phyloP scores from a whole-genome alignment of 345 rosid species.

The Aurinia saxatilis region DNA sequence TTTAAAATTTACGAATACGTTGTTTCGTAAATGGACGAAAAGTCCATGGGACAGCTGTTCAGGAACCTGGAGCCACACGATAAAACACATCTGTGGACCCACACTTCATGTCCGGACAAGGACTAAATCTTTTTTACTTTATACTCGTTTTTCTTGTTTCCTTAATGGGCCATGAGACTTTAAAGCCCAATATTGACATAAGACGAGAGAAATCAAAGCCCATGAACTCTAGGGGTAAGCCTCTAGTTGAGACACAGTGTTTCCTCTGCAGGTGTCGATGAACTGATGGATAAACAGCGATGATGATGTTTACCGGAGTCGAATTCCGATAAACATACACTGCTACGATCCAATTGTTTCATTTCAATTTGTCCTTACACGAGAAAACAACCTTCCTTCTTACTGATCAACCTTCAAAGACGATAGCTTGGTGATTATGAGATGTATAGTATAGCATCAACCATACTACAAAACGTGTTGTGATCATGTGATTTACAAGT shows the following conservation, averaged over 20 bases:
- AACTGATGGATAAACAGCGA: slow-evolving; percentile 25
- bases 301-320: slow-evolving; percentile 8
- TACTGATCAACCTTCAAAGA: too few species aligned
- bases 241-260: not conserved
- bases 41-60: not conserved
- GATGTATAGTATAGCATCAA: too few species aligned
- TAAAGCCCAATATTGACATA: not conserved
- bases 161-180: not conserved
- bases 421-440: too few species aligned
- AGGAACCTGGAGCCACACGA: not conserved
- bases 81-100: slow-evolving; percentile 6
- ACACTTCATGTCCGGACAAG: not conserved
- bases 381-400: too few species aligned
- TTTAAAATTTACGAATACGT: too few species aligned
- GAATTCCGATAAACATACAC: slow-evolving; percentile 12
- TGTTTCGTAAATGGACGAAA: too few species aligned
- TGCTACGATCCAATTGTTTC: slow-evolving; percentile 32
- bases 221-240: not conserved
- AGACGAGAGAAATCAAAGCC: not conserved
- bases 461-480: too few species aligned
- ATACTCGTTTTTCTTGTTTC: not conserved
- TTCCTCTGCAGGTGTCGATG: not conserved
- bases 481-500: too few species aligned
- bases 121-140: not conserved
- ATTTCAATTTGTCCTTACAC: too few species aligned